Evolutionary conservation across 169 alveolate species (phyloP), one percentile per base, ranked within the genome.

Genomic region (Cryptosporidium andersoni): DNA sequence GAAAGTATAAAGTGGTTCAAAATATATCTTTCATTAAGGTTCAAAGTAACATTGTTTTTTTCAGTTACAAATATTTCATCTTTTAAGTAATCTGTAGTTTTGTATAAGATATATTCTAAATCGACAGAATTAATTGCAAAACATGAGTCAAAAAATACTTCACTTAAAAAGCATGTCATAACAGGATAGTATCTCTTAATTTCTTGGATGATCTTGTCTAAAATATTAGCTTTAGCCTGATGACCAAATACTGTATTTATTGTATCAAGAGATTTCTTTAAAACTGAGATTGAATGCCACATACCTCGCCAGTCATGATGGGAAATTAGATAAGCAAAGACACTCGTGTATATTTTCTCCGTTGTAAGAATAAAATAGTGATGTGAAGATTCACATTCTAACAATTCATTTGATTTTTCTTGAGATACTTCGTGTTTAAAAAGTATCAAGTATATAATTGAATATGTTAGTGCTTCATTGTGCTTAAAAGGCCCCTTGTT

Each of bases 281-380:
- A 40, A 48, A 58, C 55, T 5, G 36, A 58, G 1, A 74, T 49
- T 9, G 85, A 55, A 40, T 40, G 47, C 3, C 74, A 68, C 11
- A 74, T 74, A 12, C 48, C 60, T 51, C 43, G 55, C 85, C 85
- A 74, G 5, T 74, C 85, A 48, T 34, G 60, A 34, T 74, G 85
- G 0, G 85, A 74, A 42, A 74, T 58, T 4, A 74, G 55, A 45
- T 58, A 74, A 6, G 74, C 85, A 49, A 56, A 74, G n/a, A 74
- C 47, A 6, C 64, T 51, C 14, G 43, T 74, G 12, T 74, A 74
- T 16, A 74, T 74, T 5, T 39, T 74, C 4, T 25, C 37, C 14
- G 85, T 58, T 25, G 25, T 25, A 25, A 25, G 25, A 25, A 25
- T 25, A 25, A 25, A 25, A 40, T 51, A 55, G 42, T 9, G 55